Percentiles rank a stretch among this genome's conserved stretches.
phyloP scores from a whole-genome alignment of 352 stramenopile species.

The Chrysophaeum taylorii region DNA sequence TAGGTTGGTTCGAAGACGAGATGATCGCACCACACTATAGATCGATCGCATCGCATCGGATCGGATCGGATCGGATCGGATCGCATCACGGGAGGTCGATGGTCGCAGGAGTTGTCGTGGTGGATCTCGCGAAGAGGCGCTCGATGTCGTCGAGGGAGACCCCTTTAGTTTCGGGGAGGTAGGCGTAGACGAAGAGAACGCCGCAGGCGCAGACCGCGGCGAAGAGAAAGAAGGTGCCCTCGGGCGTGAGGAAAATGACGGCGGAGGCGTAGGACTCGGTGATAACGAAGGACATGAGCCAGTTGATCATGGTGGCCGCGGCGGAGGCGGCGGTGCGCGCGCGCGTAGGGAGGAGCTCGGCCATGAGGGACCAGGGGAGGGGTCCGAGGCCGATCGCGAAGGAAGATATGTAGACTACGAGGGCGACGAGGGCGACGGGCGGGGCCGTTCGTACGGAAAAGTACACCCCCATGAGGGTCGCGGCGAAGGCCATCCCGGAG shows the following conservation, averaged over 20 bases:
- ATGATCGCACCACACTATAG: too few species aligned
- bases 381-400: slow-evolving; percentile 11
- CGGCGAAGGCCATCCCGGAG: slow-evolving; percentile 10
- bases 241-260: slow-evolving; percentile 11
- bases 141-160: slow-evolving; percentile 13
- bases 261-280: slow-evolving; percentile 4
- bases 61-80: too few species aligned
- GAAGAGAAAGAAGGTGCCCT: slow-evolving; percentile 41
- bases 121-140: slow-evolving; percentile 1
- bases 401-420: slow-evolving; percentile 12
- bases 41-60: too few species aligned
- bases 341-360: slow-evolving; percentile 10
- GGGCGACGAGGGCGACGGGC: slow-evolving; percentile 1
- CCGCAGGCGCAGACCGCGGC: slow-evolving; percentile 31
- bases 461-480: slow-evolving; percentile 3
- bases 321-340: background rate
- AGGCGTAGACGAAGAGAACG: slow-evolving; percentile 26
- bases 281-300: slow-evolving; percentile 10
- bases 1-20: too few species aligned
- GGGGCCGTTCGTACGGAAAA: slow-evolving; percentile 7
- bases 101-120: too few species aligned
- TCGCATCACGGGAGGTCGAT: too few species aligned
- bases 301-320: slow-evolving; percentile 12
- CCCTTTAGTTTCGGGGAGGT: slow-evolving; percentile 15
- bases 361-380: slow-evolving; percentile 15